Base-by-base conservation (phyloP, 2,329 filamentous ascomycete genomes). In the Calonectria leucothoes region DNA sequence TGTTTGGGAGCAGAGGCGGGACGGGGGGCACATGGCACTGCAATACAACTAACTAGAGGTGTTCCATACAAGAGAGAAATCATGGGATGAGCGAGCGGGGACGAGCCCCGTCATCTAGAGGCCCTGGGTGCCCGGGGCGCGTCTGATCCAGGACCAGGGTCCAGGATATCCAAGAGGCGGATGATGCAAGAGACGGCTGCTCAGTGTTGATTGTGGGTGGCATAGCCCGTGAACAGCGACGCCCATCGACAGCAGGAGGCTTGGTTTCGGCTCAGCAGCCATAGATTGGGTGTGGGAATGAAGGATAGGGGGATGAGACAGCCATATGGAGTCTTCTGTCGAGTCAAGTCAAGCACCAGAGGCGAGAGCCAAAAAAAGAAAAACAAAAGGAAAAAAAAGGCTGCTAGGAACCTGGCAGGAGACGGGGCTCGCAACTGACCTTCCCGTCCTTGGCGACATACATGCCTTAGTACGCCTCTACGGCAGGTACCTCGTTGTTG, bases 141-240 rank as follows among this genome's bases (percentile, higher is more conserved):
- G 74, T 57, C 70, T 73, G 76, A 67, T 45, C 59, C 55, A 70
- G 76, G 68, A 57, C 65, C 73, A 63, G 59, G 70, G 75, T 70
- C 70, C 66, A 49, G 63, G 73, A 67, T 73, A 74, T 66, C 67
- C 64, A 63, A 61, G 71, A 66, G 69, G 66, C 66, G 71, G 55
- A 74, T 76, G 73, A 79, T 80, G 76, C 74, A 76, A 78, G 78
- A 78, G 73, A 77, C 68, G 72, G 69, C 71, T 61, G 69, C 73
- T 72, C 69, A 77, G 64, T 67, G 68, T 74, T 73, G 75, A 77
- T 78, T 74, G 76, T 65, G 65, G 45, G 65, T 55, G 65, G 65
- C 23, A 72, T 72, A 48, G 70, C 31, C 64, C 45, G 70, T 49
- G 65, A 48, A 48, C 39, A 33, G 17, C 45, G 39, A 59, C n/a